Evolutionary conservation across 2,329 filamentous ascomycete genomes (phyloP), one percentile per base, ranked within the genome.

Genomic region (Graphium sp.): DNA sequence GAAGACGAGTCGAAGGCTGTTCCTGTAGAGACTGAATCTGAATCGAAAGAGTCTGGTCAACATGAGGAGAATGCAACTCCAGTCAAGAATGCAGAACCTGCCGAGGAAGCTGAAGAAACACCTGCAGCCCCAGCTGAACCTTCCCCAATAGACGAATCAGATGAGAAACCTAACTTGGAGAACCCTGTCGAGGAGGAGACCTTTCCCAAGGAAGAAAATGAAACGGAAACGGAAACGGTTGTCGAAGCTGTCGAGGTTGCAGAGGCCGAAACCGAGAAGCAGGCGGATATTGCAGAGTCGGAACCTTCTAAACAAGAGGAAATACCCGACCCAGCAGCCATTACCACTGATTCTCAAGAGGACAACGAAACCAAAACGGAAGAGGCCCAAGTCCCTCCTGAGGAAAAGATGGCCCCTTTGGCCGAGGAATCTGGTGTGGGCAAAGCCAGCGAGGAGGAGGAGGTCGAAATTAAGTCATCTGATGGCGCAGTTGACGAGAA

Each of bases 381-480:
- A n/a, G n/a, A n/a, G n/a, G n/a, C n/a, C n/a, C n/a, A n/a, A n/a
- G n/a, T n/a, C n/a, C n/a, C n/a, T n/a, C n/a, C n/a, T n/a, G n/a
- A n/a, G n/a, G n/a, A n/a, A n/a, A n/a, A n/a, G n/a, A n/a, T n/a
- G n/a, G n/a, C n/a, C n/a, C n/a, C 30, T n/a, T 5, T 24, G 3
- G 19, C 17, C 11, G 26, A 19, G 18, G 24, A 37, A 6, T 18
- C 29, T 19, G 9, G 22, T 17, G 27, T 17, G 20, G 28, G n/a
- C 7, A 18, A 18, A 14, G 11, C 26, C 18, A 8, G 19, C 21
- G 1, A 9, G 13, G 15, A 27, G 28, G 16, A 25, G 7, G 8
- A 28, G 17, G 22, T 22, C 9, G 28, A 35, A 26, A 22, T 20
- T 22, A 12, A n/a, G 16, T 16, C 27, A 8, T 17, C 18, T 28